A percentile compares a stretch with the other conserved stretches of the same genome.
Evolutionary conservation across 768 basidiomycete species (phyloP).

Genomic region (Pleurotus tuber-regium): DNA sequence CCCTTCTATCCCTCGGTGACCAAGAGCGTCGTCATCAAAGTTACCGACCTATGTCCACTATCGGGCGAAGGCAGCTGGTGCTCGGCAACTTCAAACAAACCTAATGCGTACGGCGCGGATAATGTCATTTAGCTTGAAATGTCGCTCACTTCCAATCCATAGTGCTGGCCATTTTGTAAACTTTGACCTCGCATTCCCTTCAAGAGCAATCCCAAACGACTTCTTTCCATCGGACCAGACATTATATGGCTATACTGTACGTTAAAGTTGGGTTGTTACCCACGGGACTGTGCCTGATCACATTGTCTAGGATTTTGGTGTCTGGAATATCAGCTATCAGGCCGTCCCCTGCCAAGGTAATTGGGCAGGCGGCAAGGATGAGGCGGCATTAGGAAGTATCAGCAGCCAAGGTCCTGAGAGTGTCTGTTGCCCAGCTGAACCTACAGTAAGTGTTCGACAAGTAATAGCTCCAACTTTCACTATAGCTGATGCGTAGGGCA

Average conservation of each 20-base stretch:
- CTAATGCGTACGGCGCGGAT: conserved; percentile 71
- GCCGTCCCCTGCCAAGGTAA: conserved; percentile 55
- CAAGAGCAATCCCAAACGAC: conserved; percentile 59
- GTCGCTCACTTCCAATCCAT: neutral
- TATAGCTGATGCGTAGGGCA: conserved; percentile 27
- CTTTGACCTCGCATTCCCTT: conserved; percentile 83
- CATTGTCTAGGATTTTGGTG: conserved; percentile 67
- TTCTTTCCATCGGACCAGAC: conserved; percentile 75
- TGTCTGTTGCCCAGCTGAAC: conserved; percentile 74
- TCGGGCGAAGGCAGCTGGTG: conserved; percentile 64
- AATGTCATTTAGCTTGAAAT: neutral
- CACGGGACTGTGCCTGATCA: neutral
- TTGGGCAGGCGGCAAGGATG: conserved; percentile 63
- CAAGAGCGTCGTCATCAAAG: conserved; percentile 68
- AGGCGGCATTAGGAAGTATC: conserved; percentile 68
- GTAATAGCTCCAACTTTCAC: neutral
- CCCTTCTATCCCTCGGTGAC: conserved; percentile 63
- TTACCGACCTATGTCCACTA: conserved; percentile 78
- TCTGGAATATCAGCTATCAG: conserved; percentile 80
- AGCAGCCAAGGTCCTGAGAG: conserved; percentile 47
- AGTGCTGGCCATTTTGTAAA: conserved; percentile 73
- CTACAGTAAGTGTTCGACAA: conserved; percentile 53
- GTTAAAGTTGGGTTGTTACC: neutral
- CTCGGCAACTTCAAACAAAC: conserved; percentile 54
- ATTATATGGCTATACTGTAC: conserved; percentile 43